A percentile compares a stretch with the other conserved stretches of the same genome.
Conservation (phyloP, 371 early-diverging fungal genomes). For the Apophysomyces elegans region DNA sequence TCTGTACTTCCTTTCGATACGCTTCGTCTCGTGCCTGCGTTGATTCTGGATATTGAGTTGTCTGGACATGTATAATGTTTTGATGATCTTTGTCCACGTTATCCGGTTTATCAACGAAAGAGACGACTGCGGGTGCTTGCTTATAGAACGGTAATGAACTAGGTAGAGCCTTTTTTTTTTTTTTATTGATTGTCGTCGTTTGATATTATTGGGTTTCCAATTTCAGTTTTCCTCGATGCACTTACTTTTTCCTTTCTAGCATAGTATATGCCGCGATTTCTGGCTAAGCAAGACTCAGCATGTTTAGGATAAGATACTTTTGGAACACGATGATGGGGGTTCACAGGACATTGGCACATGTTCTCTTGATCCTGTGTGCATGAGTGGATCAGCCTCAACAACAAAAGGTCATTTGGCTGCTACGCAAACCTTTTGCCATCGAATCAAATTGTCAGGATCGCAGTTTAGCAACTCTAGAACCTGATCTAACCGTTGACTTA, state of each 20-base stretch:
- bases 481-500: not conserved
- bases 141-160: not conserved
- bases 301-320: not conserved
- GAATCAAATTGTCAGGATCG: not conserved
- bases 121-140: not conserved
- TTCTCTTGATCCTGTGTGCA: not conserved
- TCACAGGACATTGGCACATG: not conserved
- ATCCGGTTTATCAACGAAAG: not conserved
- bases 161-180: not conserved
- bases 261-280: not conserved
- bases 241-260: not conserved
- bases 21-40: not conserved
- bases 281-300: not conserved
- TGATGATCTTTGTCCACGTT: not conserved
- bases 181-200: too few relatives aligned
- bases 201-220: not conserved
- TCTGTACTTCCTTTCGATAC: not conserved
- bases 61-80: not conserved
- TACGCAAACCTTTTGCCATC: not conserved
- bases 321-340: conserved; percentile 5
- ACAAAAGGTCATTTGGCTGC: not conserved
- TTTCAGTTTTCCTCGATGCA: not conserved
- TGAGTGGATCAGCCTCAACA: not conserved
- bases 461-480: not conserved
- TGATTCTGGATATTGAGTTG: not conserved